Evolutionary conservation across 148 eudicot species (phyloP).

Genomic region (Chenopodium quinoa): DNA sequence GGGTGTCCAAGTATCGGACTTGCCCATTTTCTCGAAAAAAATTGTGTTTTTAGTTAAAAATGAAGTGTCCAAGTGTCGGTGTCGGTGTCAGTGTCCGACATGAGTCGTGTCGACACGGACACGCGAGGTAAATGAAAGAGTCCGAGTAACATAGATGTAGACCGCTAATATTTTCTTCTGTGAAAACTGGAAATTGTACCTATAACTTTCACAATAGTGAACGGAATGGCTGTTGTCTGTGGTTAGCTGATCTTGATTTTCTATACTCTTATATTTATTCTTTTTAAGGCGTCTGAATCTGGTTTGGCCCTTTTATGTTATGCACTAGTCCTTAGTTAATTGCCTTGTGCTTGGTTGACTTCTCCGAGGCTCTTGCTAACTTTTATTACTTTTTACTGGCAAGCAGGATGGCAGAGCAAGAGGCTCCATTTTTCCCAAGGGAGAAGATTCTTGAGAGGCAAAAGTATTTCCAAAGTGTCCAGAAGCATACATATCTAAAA

Average conservation of each 20-base stretch:
- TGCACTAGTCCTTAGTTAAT: neutral
- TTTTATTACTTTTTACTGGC: neutral
- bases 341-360: neutral
- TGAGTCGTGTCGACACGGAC: no score
- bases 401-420: constrained; percentile 56
- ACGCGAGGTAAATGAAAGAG: no score
- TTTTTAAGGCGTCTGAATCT: neutral
- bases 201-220: no score
- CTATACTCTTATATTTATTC: neutral
- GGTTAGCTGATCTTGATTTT: neutral
- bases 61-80: no score
- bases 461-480: constrained; percentile 60
- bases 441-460: constrained; percentile 80
- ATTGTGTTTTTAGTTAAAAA: no score
- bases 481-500: constrained; percentile 73
- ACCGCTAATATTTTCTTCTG: neutral
- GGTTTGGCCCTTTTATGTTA: neutral
- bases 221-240: neutral
- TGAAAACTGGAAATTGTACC: neutral
- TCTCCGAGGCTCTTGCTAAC: neutral
- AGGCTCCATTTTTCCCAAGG: constrained; percentile 72
- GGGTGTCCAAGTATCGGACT: no score
- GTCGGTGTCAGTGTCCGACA: no score
- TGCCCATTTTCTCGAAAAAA: no score
- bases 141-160: neutral